phyloP scores from a whole-genome alignment of 2,329 filamentous ascomycete genomes.

The Stachybotrys chlorohalonatus region DNA sequence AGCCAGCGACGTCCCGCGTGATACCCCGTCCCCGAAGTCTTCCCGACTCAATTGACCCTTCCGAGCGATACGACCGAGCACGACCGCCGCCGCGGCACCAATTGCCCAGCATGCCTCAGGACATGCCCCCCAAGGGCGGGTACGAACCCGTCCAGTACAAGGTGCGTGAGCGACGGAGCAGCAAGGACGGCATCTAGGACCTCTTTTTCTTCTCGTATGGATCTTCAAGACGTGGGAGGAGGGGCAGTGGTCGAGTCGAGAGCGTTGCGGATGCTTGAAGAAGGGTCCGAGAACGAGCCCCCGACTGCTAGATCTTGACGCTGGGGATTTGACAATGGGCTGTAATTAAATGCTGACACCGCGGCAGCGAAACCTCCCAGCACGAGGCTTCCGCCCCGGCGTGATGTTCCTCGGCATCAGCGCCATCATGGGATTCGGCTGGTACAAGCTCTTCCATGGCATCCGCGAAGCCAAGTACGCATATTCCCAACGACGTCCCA shows the following conservation, averaged over 20 bases:
- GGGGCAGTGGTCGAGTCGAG: background rate
- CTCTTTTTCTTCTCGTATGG: no score
- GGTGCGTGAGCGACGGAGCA: constrained; percentile 33
- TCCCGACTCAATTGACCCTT: constrained; percentile 9
- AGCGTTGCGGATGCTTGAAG: no score
- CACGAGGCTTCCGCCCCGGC: constrained; percentile 78
- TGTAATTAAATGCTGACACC: constrained; percentile 4
- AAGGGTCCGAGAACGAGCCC: background rate
- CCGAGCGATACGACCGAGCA: background rate
- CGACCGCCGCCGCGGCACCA: constrained; percentile 4
- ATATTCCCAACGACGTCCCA: background rate
- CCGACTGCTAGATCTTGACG: background rate
- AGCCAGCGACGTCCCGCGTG: constrained; percentile 1
- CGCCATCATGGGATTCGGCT: constrained; percentile 78
- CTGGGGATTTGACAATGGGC: background rate
- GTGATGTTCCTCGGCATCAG: constrained; percentile 70
- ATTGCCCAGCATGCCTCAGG: constrained; percentile 73
- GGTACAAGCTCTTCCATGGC: constrained; percentile 75
- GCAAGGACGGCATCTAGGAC: no score
- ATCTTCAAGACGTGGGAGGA: background rate
- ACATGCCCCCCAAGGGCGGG: constrained; percentile 92
- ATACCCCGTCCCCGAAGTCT: constrained; percentile 1
- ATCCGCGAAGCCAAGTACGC: constrained; percentile 86
- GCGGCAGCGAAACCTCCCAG: constrained; percentile 76
- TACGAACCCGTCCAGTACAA: constrained; percentile 97